A percentile compares a stretch with the other conserved stretches of the same genome.
Conservation (phyloP, 2,329 filamentous ascomycete species). For the Penicillium sp. region DNA sequence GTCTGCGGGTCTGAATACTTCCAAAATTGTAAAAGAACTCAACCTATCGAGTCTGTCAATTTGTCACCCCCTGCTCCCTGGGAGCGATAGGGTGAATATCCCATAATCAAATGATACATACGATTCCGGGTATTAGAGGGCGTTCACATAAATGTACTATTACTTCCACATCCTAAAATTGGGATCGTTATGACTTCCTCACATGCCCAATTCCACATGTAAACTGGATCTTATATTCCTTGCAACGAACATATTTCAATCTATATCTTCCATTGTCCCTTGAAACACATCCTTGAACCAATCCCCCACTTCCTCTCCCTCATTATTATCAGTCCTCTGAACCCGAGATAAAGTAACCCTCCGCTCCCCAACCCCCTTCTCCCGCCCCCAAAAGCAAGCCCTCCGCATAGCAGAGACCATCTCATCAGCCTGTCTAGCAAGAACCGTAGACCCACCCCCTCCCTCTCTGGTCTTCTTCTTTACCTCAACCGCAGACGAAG, state of each 20-base stretch:
- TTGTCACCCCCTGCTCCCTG: neutral
- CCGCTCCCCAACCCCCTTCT: slow-evolving; percentile 39
- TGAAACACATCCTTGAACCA: slow-evolving; percentile 16
- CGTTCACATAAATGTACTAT: neutral
- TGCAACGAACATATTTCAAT: neutral
- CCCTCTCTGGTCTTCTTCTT: neutral
- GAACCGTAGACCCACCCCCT: slow-evolving; percentile 24
- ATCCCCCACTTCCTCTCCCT: slow-evolving; percentile 5
- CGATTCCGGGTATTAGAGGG: neutral
- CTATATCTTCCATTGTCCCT: slow-evolving; percentile 4
- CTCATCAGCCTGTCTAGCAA: slow-evolving; percentile 39
- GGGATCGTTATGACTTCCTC: neutral
- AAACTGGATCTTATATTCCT: no score
- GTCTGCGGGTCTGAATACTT: neutral
- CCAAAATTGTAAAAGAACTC: no score
- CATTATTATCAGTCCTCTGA: neutral
- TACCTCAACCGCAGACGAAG: neutral
- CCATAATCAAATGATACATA: neutral
- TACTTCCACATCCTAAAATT: neutral
- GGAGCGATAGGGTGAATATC: neutral
- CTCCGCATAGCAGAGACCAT: slow-evolving; percentile 43
- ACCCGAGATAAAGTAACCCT: slow-evolving; percentile 28
- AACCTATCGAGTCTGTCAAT: neutral
- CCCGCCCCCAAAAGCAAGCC: slow-evolving; percentile 45
- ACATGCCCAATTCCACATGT: neutral